phyloP scores from a whole-genome alignment of 805 yeast genomes.

The Kluyveromyces dobzhanskii region DNA sequence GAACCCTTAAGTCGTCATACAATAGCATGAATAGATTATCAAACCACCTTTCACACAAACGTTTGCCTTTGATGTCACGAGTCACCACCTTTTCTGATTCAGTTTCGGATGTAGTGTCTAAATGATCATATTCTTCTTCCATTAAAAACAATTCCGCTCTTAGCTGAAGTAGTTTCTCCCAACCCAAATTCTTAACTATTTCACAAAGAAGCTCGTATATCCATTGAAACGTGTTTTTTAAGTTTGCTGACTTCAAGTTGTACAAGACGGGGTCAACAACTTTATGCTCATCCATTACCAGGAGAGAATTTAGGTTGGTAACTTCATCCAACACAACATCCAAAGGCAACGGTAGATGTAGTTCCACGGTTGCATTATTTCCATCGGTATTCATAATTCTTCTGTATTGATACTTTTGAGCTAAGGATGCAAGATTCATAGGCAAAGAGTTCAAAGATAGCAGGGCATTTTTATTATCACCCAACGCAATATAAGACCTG shows the following conservation, averaged over 20 bases:
- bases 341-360: conserved; percentile 69
- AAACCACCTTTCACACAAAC: conserved; percentile 71
- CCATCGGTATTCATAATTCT: conserved; percentile 43
- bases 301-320: conserved; percentile 54
- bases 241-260: conserved; percentile 60
- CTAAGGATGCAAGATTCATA: conserved; percentile 53
- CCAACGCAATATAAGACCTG: conserved; percentile 50
- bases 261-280: conserved; percentile 53
- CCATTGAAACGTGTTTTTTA: conserved; percentile 48
- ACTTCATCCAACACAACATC: conserved; percentile 69
- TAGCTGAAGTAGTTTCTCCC: conserved; percentile 56
- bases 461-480: conserved; percentile 64
- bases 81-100: conserved; percentile 3
- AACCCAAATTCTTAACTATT: conserved; percentile 58
- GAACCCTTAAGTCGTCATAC: conserved; percentile 70
- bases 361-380: conserved; percentile 19
- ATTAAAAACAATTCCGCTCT: conserved; percentile 62
- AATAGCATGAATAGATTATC: conserved; percentile 64
- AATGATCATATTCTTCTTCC: conserved; percentile 46
- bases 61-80: conserved; percentile 26
- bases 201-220: conserved; percentile 57
- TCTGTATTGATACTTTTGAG: conserved; percentile 54
- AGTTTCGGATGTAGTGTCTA: conserved; percentile 12
- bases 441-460: conserved; percentile 73
- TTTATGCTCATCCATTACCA: conserved; percentile 57